Base-by-base conservation (phyloP, 768 basidiomycete species). In the Gloeostereum incarnatum region DNA sequence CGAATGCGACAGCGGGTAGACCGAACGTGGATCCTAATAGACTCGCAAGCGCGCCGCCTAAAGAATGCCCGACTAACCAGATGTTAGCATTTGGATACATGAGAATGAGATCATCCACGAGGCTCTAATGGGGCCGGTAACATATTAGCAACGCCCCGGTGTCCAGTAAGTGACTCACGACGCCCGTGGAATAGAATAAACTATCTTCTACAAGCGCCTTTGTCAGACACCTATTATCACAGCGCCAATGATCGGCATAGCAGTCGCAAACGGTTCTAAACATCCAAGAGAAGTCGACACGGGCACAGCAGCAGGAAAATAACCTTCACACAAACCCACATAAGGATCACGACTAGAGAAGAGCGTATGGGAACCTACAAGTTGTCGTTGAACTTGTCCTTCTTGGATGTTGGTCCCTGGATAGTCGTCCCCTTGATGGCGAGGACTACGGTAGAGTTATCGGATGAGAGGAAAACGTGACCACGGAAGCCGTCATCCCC, bases 351-450 rank as follows among this genome's bases (percentile, higher is more conserved):
- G 21, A 8, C 29, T 11, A 21, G 20, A 25, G 10, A 13, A 36
- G 21, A 33, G 65, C 66, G 37, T 19, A 32, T 14, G 18, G 16
- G 35, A 2, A 49, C 63, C 13, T 40, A 70, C 56, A 88, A 49
- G 49, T 89, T 89, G 58, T 96, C 93, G 57, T 97, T 97, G 53
- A 81, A 81, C 61, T 90, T 93, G 61, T 98, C 94, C 51, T 83
- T 78, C 63, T 76, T 85, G 36, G 86, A 85, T 9, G 94, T 94
- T 10, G 82, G 78, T 2, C 91, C 91, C 45, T 74, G 72, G 0
- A 92, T 57, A 0, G 88, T 89, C 0, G 93, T 98, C 3, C 72
- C 72, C 52, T 98, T 98, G 58, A 98, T 87, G 31, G 89, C 75
- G 21, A 98, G 70, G 7, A 98, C 71, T 42, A 90, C 69, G 0